Base-by-base conservation (phyloP, 352 stramenopile species). In the Phytophthora fragariaefolia region DNA sequence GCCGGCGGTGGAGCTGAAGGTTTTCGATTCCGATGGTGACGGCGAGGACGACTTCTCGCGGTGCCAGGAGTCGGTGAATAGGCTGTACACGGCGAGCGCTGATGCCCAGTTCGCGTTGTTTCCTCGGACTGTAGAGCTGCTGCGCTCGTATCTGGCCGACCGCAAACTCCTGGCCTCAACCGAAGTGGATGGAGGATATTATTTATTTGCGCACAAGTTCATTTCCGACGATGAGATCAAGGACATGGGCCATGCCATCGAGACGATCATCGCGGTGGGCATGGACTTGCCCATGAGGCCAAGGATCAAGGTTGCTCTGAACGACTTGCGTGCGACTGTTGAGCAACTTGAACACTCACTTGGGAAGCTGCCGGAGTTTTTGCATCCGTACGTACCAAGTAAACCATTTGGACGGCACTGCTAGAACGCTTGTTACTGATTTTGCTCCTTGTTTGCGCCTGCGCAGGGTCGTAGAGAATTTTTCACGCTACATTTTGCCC, bases 121-220 rank as follows among this genome's bases (percentile, higher is more conserved):
- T 22, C 69, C 72, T 3, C 36, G 30, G 13, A 45, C 69, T 27
- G 64, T 75, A 40, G 30, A 69, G 24, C 66, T 73, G 20, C 45
- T 83, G 5, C 69, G 49, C 10, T 38, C 51, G 15, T 71, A 71
- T 60, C 58, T 83, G 47, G 12, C 63, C 12, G 40, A 73, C 1
- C n/a, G 17, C 20, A 72, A 73, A 17, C 55, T 73, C 24, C n/a
- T 73, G 45, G 58, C 62, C 6, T 50, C 50, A 18, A 30, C 49
- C 15, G 57, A 73, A 12, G 24, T 69, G 27, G 68, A 76, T 24
- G 69, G 56, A 48, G n/a, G n/a, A n/a, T n/a, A n/a, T n/a, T 74
- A 68, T 74, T 65, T 77, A 62, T 77, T 71, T 20, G 59, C 64
- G 45, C 64, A 74, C 57, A 69, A 64, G 20, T 28, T 6, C 45